Evolutionary conservation across 148 eudicot genomes (phyloP).

Genomic region (Mesembryanthemum crystallinum): DNA sequence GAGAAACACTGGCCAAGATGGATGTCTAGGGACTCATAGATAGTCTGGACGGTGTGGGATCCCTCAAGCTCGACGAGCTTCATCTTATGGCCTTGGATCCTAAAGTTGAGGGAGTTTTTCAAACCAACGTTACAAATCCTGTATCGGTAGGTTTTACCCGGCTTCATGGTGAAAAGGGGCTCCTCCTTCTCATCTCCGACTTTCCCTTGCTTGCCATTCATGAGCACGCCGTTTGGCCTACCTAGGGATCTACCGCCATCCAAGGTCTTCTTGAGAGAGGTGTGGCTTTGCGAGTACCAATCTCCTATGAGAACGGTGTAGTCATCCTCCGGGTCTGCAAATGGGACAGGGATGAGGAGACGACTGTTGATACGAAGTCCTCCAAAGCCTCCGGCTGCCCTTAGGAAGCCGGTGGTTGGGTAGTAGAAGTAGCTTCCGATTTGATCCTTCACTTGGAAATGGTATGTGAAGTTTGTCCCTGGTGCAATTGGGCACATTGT

Average conservation of each 20-base stretch:
- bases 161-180: slow-evolving; percentile 43
- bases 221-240: slow-evolving; percentile 52
- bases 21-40: slow-evolving; percentile 47
- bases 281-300: slow-evolving; percentile 56
- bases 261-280: slow-evolving; percentile 33
- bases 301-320: slow-evolving; percentile 49
- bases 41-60: slow-evolving; percentile 52
- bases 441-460: slow-evolving; percentile 63
- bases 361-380: slow-evolving; percentile 53
- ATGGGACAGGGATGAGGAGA: slow-evolving; percentile 52
- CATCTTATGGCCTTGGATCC: slow-evolving; percentile 58
- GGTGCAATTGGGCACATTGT: slow-evolving; percentile 71
- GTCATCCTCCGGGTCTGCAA: slow-evolving; percentile 48
- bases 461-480: slow-evolving; percentile 50
- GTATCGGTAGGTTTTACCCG: slow-evolving; percentile 59
- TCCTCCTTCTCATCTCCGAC: slow-evolving; percentile 42
- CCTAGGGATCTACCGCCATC: slow-evolving; percentile 48
- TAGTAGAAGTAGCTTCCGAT: slow-evolving; percentile 54
- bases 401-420: slow-evolving; percentile 45
- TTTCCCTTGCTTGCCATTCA: slow-evolving; percentile 50
- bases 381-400: slow-evolving; percentile 53
- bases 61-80: slow-evolving; percentile 58
- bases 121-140: slow-evolving; percentile 54
- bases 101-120: slow-evolving; percentile 47
- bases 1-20: slow-evolving; percentile 60